phyloP scores from a whole-genome alignment of 208 protist species.

The Crithidia mellificae region DNA sequence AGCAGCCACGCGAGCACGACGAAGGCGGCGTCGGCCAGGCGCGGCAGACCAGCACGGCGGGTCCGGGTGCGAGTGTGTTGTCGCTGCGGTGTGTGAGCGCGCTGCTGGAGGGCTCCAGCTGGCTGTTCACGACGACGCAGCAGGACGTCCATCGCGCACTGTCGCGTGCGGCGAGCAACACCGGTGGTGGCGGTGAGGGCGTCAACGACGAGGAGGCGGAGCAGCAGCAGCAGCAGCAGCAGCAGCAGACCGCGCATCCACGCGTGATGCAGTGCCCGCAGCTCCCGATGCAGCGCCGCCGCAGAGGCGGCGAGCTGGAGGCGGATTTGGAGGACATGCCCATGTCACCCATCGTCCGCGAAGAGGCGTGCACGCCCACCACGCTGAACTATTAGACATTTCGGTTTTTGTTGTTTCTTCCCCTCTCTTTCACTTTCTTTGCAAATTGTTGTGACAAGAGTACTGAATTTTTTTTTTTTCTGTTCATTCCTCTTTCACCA shows the following conservation, averaged over 20 bases:
- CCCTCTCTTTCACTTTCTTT: too few species aligned
- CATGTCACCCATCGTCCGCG: constrained; percentile 17
- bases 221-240: constrained; percentile 4
- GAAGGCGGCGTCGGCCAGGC: not conserved
- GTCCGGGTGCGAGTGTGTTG: not conserved
- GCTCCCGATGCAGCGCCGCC: not conserved
- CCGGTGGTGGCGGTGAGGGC: too few species aligned
- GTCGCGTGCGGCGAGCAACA: too few species aligned
- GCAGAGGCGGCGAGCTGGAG: not conserved
- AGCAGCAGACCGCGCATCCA: too few species aligned
- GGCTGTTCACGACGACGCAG: constrained; percentile 33
- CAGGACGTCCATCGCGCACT: constrained; percentile 19
- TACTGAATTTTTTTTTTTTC: constrained; percentile 16
- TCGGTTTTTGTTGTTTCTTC: too few species aligned
- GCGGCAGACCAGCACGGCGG: too few species aligned
- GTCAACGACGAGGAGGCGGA: constrained; percentile 10
- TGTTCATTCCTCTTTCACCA: not conserved
- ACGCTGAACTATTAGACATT: constrained; percentile 25
- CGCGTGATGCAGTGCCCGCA: not conserved
- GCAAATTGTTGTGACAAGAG: too few species aligned
- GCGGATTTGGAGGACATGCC: constrained; percentile 14
- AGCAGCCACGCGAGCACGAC: constrained; percentile 8
- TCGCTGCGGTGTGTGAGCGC: constrained; percentile 34
- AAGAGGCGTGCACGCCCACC: constrained; percentile 43
- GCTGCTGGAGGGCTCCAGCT: constrained; percentile 29